phyloP scores from a whole-genome alignment of 345 rosid genomes.

The Ceriops zippeliana region DNA sequence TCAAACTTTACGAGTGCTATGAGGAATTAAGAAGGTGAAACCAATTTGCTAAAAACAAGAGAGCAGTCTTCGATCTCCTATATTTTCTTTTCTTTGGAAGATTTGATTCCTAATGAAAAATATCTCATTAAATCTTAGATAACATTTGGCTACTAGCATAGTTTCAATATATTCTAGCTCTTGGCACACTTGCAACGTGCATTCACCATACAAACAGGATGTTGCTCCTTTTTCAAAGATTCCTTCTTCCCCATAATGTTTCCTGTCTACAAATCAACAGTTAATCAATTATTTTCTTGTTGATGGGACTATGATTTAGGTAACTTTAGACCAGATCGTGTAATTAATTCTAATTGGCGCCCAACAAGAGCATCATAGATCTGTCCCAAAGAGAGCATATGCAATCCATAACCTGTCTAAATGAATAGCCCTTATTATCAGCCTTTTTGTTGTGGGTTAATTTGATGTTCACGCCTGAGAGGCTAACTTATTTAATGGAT shows the following conservation, averaged over 20 bases:
- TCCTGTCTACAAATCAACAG: constrained; percentile 1
- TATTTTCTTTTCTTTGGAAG: constrained; percentile 10
- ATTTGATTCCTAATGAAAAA: constrained; percentile 27
- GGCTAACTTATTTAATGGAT: too few species aligned
- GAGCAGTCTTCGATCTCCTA: constrained; percentile 16
- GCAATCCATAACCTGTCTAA: background rate
- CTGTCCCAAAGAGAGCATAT: constrained; percentile 1
- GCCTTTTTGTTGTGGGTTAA: background rate
- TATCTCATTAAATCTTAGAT: background rate
- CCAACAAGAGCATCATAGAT: constrained; percentile 15
- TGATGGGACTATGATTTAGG: too few species aligned
- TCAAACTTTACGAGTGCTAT: background rate
- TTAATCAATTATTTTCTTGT: background rate
- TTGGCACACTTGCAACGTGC: constrained; percentile 15
- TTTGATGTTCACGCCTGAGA: too few species aligned
- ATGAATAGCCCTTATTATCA: background rate
- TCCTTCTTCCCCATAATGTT: background rate
- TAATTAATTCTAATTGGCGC: constrained; percentile 17
- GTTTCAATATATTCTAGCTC: background rate
- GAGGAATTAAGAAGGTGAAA: background rate
- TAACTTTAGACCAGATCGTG: too few species aligned
- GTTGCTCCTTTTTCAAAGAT: background rate
- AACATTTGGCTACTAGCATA: background rate
- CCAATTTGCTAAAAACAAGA: background rate
- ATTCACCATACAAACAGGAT: constrained; percentile 18